Evolutionary conservation across 73 alveolate genomes (phyloP).

Genomic region (Symbiodinium natans): DNA sequence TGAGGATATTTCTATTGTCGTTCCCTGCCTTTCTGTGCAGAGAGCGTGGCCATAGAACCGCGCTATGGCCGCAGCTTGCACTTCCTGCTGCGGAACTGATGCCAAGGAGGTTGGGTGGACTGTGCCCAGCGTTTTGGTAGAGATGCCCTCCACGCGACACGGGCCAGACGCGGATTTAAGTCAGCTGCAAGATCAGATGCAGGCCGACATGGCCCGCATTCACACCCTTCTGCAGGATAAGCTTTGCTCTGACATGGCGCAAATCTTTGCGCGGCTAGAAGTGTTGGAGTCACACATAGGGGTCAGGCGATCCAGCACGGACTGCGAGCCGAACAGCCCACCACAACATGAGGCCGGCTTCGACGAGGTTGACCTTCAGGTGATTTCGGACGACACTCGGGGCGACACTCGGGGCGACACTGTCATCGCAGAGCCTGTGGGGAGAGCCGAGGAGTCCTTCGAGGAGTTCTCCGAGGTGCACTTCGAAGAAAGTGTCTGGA

Average conservation of each 20-base stretch:
- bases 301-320: neutral
- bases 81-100: neutral
- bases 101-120: neutral
- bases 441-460: neutral
- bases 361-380: neutral
- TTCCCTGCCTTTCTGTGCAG: no score
- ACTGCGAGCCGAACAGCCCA: no score
- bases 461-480: conserved; percentile 15
- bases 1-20: no score
- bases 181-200: neutral
- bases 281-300: neutral
- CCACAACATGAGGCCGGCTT: no score
- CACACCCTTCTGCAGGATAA: neutral
- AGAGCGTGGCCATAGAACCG: no score
- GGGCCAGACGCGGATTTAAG: no score
- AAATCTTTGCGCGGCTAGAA: neutral
- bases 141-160: neutral
- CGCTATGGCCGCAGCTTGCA: neutral
- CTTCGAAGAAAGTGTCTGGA: conserved; percentile 57
- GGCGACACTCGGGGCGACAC: neutral
- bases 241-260: neutral
- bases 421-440: no score
- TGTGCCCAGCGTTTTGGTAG: neutral
- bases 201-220: neutral
- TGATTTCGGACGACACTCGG: neutral